phyloP scores from a whole-genome alignment of 805 yeast genomes.

The Candida multigemmis region DNA sequence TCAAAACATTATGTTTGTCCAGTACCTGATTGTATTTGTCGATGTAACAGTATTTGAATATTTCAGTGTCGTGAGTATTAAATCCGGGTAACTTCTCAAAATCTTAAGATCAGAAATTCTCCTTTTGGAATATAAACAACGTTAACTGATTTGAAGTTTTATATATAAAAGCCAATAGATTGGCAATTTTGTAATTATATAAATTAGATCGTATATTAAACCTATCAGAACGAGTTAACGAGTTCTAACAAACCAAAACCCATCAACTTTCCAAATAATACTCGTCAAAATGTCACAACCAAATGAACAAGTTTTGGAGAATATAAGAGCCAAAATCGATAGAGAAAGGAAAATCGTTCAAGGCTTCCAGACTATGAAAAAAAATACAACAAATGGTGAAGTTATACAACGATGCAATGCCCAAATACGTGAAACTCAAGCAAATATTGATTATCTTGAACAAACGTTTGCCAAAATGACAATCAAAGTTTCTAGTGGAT shows the following conservation, averaged over 20 bases:
- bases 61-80: conserved; percentile 1
- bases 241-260: no score
- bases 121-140: background rate
- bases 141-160: background rate
- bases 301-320: conserved; percentile 37
- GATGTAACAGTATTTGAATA: conserved; percentile 56
- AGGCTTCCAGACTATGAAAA: conserved; percentile 77
- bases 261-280: no score
- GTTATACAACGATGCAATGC: conserved; percentile 89
- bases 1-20: conserved; percentile 82
- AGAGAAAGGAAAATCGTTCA: conserved; percentile 80
- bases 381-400: conserved; percentile 66
- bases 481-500: conserved; percentile 12
- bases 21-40: conserved; percentile 85
- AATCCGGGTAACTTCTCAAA: conserved; percentile 1
- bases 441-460: conserved; percentile 82
- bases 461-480: conserved; percentile 61
- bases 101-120: background rate
- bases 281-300: no score
- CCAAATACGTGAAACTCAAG: conserved; percentile 83
- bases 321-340: conserved; percentile 78
- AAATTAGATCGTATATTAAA: no score
- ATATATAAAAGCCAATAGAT: background rate
- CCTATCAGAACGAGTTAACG: no score
- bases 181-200: no score